Evolutionary conservation across 1,139 yeast species (phyloP).

Genomic region (Sugiyamaella pinicola): DNA sequence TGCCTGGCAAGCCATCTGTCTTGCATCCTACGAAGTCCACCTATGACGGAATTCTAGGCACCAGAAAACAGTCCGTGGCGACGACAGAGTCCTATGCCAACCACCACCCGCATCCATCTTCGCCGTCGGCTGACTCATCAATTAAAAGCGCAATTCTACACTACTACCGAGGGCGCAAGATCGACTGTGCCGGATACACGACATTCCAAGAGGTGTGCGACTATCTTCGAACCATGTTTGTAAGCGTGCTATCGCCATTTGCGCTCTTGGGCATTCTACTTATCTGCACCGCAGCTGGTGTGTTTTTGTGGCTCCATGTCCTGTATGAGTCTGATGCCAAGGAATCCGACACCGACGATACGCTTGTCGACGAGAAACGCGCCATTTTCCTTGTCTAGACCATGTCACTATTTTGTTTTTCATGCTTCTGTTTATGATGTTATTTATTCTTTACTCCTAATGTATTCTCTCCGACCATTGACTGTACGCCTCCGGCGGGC

Average conservation of each 20-base stretch:
- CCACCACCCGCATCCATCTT: background rate
- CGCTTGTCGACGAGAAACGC: slow-evolving; percentile 14
- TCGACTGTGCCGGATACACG: slow-evolving; percentile 23
- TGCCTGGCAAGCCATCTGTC: background rate
- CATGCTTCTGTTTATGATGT: slow-evolving; percentile 3
- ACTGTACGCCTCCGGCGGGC: slow-evolving; percentile 2
- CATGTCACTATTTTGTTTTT: background rate
- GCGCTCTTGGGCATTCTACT: slow-evolving; percentile 30
- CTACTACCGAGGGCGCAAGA: slow-evolving; percentile 30
- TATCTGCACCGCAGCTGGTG: slow-evolving; percentile 29
- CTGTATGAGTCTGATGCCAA: background rate
- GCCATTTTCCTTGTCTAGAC: slow-evolving; percentile 10
- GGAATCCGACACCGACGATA: slow-evolving; percentile 5
- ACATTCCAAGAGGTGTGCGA: slow-evolving; percentile 27
- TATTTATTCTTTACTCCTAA: slow-evolving; percentile 9
- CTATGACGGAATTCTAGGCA: slow-evolving; percentile 1
- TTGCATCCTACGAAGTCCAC: slow-evolving; percentile 6
- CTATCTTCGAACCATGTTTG: slow-evolving; percentile 27
- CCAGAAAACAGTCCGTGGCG: background rate
- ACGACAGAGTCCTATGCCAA: background rate
- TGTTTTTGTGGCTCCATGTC: slow-evolving; percentile 26
- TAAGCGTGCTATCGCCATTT: slow-evolving; percentile 34
- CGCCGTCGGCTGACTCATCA: slow-evolving; percentile 10
- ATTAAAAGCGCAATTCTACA: slow-evolving; percentile 25
- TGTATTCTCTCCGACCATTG: background rate